Conservation (phyloP, 306 rosid species). For the Astragalus glycyphyllos region DNA sequence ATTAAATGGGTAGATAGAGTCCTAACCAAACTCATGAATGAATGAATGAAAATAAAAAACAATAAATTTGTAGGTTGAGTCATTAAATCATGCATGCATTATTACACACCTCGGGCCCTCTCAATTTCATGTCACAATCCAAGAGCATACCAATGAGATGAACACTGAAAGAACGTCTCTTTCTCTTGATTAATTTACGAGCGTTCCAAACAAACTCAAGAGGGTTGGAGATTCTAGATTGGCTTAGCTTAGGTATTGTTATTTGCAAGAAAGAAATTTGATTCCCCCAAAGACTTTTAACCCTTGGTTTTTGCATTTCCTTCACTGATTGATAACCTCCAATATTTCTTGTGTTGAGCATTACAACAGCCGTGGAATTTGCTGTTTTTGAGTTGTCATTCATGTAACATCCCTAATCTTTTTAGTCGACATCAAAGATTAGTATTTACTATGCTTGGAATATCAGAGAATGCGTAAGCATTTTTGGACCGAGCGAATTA, state of each 20-base stretch:
- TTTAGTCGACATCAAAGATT: too few relatives aligned
- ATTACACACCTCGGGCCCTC: conserved; percentile 55
- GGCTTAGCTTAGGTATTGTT: conserved; percentile 53
- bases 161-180: conserved; percentile 53
- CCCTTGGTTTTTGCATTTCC: conserved; percentile 55
- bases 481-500: too few relatives aligned
- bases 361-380: conserved; percentile 54
- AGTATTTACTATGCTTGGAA: too few relatives aligned
- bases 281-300: conserved; percentile 62
- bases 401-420: too few relatives aligned
- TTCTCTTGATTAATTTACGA: conserved; percentile 46
- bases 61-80: not conserved
- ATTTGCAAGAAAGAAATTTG: conserved; percentile 49
- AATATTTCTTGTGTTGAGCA: conserved; percentile 61
- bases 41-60: too few relatives aligned
- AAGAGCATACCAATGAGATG: conserved; percentile 42
- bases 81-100: not conserved
- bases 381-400: conserved; percentile 40
- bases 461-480: too few relatives aligned
- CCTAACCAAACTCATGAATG: not conserved
- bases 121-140: conserved; percentile 53
- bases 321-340: conserved; percentile 51
- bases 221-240: conserved; percentile 49
- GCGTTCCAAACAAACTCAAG: conserved; percentile 57
- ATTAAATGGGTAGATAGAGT: not conserved